These are phyloP conservation scores for Macrolepiota dolichaula DNA, from an alignment of 768 basidiomycete species.

Conservation along the genomic window DNA sequence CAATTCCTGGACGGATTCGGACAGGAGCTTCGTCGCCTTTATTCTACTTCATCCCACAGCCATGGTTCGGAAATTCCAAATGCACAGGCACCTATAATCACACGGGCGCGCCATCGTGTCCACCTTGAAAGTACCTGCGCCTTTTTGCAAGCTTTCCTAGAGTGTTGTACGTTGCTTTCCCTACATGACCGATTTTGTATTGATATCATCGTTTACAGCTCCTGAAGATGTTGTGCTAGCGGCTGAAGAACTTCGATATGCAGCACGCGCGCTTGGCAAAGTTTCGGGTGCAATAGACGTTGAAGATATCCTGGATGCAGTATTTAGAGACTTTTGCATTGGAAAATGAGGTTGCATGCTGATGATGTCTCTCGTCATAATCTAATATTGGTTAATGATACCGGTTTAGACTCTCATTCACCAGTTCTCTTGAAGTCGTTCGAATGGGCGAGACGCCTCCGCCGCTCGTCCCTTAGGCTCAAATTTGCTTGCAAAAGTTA, in stretches of 20 bases:
- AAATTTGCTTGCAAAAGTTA: too few species aligned
- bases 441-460: too few species aligned
- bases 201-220: slow-evolving; percentile 30
- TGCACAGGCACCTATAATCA: slow-evolving; percentile 58
- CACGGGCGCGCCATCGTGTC: slow-evolving; percentile 74
- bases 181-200: neutral
- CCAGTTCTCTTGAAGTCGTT: too few species aligned
- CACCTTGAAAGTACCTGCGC: slow-evolving; percentile 66
- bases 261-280: slow-evolving; percentile 76
- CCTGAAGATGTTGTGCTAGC: slow-evolving; percentile 74
- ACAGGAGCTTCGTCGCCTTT: slow-evolving; percentile 48
- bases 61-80: slow-evolving; percentile 13
- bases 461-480: too few species aligned
- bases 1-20: slow-evolving; percentile 62
- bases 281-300: slow-evolving; percentile 79
- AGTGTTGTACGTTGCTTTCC: slow-evolving; percentile 14
- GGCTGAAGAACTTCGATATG: slow-evolving; percentile 87
- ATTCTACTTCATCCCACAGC: neutral
- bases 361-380: too few species aligned
- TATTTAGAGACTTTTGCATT: slow-evolving; percentile 88
- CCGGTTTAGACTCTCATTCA: too few species aligned
- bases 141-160: slow-evolving; percentile 63
- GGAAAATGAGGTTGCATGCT: slow-evolving; percentile 52
- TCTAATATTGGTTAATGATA: too few species aligned
- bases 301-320: slow-evolving; percentile 79